These are phyloP conservation scores for Boletus huronensis DNA, from an alignment of 768 basidiomycete genomes.

Conservation along the genomic window DNA sequence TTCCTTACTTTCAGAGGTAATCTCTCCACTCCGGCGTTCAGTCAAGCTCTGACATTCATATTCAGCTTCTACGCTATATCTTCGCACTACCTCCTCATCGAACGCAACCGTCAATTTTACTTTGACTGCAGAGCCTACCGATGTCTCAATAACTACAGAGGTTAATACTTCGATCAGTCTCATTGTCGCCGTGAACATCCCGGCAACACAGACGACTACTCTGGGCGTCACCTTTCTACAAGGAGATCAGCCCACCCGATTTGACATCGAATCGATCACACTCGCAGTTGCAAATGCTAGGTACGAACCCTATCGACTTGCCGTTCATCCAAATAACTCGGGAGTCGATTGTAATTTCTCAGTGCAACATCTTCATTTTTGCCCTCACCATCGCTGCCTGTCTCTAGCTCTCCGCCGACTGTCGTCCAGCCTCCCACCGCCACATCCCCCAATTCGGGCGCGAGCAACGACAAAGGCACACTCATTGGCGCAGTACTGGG, in stretches of 20 bases:
- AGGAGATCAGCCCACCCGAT: slow-evolving; percentile 23
- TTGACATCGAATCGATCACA: slow-evolving; percentile 39
- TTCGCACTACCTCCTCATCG: slow-evolving; percentile 42
- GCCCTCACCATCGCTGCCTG: slow-evolving; percentile 22
- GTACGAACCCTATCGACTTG: slow-evolving; percentile 22
- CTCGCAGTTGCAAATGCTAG: slow-evolving; percentile 37
- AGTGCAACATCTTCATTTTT: slow-evolving; percentile 29
- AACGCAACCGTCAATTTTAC: slow-evolving; percentile 55
- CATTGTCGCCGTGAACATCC: slow-evolving; percentile 39
- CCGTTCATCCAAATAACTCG: neutral
- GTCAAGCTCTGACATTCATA: slow-evolving; percentile 1
- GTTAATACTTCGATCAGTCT: slow-evolving; percentile 42
- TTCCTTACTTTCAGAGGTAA: slow-evolving; percentile 55
- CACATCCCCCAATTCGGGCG: slow-evolving; percentile 4
- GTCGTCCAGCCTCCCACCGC: slow-evolving; percentile 1
- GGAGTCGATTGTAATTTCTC: neutral
- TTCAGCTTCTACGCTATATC: slow-evolving; percentile 43
- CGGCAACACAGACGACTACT: slow-evolving; percentile 38
- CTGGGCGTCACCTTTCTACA: slow-evolving; percentile 41
- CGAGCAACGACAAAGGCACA: slow-evolving; percentile 2
- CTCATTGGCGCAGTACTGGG: slow-evolving; percentile 18
- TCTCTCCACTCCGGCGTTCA: neutral
- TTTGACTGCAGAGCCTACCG: slow-evolving; percentile 36
- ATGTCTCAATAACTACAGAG: slow-evolving; percentile 33
- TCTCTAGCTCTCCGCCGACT: slow-evolving; percentile 22